phyloP scores from a whole-genome alignment of 495 filamentous ascomycete genomes.

The Penicillium maclennaniae region DNA sequence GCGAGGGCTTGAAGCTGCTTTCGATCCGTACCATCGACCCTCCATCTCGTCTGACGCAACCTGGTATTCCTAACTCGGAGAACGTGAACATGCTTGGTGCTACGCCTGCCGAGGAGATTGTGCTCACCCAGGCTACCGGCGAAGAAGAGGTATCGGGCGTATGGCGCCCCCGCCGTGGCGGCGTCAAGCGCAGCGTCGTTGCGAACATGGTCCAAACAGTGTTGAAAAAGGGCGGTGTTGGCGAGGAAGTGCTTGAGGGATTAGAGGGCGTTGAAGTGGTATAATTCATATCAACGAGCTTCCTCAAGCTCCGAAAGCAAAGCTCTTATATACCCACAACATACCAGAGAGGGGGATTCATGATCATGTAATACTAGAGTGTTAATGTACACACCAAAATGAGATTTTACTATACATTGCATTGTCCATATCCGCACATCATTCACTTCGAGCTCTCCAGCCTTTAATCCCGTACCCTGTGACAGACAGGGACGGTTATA shows the following conservation, averaged over 20 bases:
- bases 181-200: slow-evolving; percentile 65
- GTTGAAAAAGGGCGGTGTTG: slow-evolving; percentile 67
- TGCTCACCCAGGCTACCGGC: slow-evolving; percentile 33
- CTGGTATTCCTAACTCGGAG: slow-evolving; percentile 64
- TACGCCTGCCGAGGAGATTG: slow-evolving; percentile 25
- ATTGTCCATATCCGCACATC: neutral
- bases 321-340: neutral
- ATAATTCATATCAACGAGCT: slow-evolving; percentile 18
- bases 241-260: slow-evolving; percentile 77
- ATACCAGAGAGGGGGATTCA: slow-evolving; percentile 15
- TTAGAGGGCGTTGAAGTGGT: slow-evolving; percentile 55
- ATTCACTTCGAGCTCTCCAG: neutral
- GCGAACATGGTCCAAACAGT: slow-evolving; percentile 63
- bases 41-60: slow-evolving; percentile 64
- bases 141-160: slow-evolving; percentile 61
- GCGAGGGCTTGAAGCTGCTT: slow-evolving; percentile 47
- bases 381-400: neutral
- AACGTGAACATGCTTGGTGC: slow-evolving; percentile 59
- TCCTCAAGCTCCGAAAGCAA: neutral
- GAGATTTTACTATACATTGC: slow-evolving; percentile 8
- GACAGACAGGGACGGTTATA: neutral
- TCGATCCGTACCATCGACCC: slow-evolving; percentile 66
- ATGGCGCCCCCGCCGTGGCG: slow-evolving; percentile 75
- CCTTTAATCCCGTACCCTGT: neutral
- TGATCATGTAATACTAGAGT: slow-evolving; percentile 10